phyloP scores from a whole-genome alignment of 371 early-diverging fungal genomes.

The Zychaea mexicana region DNA sequence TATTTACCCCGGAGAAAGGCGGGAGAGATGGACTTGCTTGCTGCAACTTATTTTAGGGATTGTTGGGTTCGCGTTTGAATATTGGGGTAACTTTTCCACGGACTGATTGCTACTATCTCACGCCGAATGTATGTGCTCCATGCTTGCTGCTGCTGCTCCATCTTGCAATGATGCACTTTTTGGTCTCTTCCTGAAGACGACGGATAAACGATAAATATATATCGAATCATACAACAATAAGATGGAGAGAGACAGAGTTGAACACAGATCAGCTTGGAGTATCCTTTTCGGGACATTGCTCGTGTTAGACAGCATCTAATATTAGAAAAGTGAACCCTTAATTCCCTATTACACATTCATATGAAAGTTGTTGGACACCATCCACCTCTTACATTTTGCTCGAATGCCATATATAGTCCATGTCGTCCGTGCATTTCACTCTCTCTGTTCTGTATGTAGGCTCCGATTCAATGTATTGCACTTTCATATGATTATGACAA shows the following conservation, averaged over 20 bases:
- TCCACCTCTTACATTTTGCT: no score
- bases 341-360: no score
- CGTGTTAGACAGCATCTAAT: neutral
- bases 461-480: neutral
- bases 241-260: neutral
- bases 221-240: no score
- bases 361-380: neutral
- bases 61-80: neutral
- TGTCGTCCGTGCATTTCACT: conserved; percentile 1
- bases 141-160: no score
- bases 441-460: neutral
- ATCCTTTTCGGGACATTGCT: neutral
- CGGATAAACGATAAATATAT: neutral
- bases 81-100: neutral
- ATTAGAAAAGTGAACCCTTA: no score
- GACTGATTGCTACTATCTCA: neutral
- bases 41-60: neutral
- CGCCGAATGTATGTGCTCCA: neutral
- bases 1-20: neutral
- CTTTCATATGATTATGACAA: conserved; percentile 4
- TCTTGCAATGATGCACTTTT: no score
- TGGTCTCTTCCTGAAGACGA: neutral
- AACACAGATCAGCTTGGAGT: neutral
- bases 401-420: neutral
- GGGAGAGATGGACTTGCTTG: neutral